Base-by-base conservation (phyloP, 179 eudicot species). In the Carnegiea gigantea region DNA sequence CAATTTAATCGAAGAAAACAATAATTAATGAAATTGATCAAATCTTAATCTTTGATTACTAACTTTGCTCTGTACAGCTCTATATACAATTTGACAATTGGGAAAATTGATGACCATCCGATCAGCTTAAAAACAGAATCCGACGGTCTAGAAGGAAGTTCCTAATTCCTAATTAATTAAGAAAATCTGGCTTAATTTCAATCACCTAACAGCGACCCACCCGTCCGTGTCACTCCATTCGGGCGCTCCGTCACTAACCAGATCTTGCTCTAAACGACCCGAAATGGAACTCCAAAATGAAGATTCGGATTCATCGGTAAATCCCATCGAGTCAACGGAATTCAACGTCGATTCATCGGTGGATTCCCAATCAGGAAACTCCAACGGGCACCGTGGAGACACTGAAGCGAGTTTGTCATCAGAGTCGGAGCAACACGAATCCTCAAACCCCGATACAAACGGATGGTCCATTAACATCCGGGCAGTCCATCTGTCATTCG, bases 171-270 rank as follows among this genome's bases (percentile, higher is more conserved):
- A 78, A 77, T 38, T 43, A 23, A 30, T 33, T 38, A 30, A 44
- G 57, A 21, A 26, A 54, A 75, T 72, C 60, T 13, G 33, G 13
- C 15, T 48, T 23, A 4, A 71, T 62, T 73, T 9, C 24, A 3
- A 72, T 82, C 83, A 90, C 81, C 96, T 80, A 44, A 93, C 84
- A 0, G 82, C 80, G 79, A 92, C 57, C 98, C 98, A 95, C 60
- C 85, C 84, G 48, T 85, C 85, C 7, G 84, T 79, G 24, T 78
- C 87, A 40, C 84, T 80, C 98, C 98, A 95, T 75, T 90, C 85
- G 62, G 91, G 88, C 20, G 30, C 67, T 26, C 18, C 74, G 21
- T 80, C 57, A 36, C 80, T 70, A 57, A 79, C 82, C 79, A 90
- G 17, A 38, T 77, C 33, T 1, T 18, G 46, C 78, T 82, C 84